Base-by-base conservation (phyloP, 768 basidiomycete species). In the Pleurotus eryngii region DNA sequence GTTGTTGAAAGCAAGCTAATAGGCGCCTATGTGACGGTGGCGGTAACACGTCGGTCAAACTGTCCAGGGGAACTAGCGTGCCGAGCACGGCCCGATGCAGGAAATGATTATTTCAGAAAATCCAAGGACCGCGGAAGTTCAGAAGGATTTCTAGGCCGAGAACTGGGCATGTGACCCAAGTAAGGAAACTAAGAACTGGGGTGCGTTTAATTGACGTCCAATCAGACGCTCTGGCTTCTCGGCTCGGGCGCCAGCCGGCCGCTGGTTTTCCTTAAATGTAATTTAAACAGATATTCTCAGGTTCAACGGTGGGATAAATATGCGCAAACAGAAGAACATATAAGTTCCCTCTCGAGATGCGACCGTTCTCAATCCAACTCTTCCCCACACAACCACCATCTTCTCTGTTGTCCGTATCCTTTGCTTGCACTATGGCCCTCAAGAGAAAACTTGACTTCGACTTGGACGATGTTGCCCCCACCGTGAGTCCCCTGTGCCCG, bases 381-480 rank as follows among this genome's bases (percentile, higher is more conserved):
- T 54, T 47, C 57, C 37, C 47, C 27, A 24, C 50, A 26, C 5
- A 55, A 55, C 57, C 58, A 53, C 46, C 60, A 57, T 54, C 27
- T 11, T 65, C 51, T 45, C 49, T 57, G 47, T 49, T 46, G 15
- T 40, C 30, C 55, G 30, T 3, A 35, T 35, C 30, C 11, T 39
- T 50, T 57, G 46, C 55, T 51, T 60, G 53, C 62, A 60, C 61
- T 51, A 92, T 90, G 89, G 77, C 84, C 42, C 61, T 89, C 67
- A 93, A 92, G 71, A 81, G 90, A 68, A 93, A 93, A 75, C 76
- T 88, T 51, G 82, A 85, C 50, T 63, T 75, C 17, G 87, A 87
- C 58, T 66, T 74, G 17, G 80, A 82, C 58, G 84, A 84, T 64
- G 74, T 75, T 60, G 75, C 71, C 55, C 79, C 75, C 60, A 78